Conservation (phyloP, 2,329 filamentous ascomycete species). For the Malbranchea zuffiana region DNA sequence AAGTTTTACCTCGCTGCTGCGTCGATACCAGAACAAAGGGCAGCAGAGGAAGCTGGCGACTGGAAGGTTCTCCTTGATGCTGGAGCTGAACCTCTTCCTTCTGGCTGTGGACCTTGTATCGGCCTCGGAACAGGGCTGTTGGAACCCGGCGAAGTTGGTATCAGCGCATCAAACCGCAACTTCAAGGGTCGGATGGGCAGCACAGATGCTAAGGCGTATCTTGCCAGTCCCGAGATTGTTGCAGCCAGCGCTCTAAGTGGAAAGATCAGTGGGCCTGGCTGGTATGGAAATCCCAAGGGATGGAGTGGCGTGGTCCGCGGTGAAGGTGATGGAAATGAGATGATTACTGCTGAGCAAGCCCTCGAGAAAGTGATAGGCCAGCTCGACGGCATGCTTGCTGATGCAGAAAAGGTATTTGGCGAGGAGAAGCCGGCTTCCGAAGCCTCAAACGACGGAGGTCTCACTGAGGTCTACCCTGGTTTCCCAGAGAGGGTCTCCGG, state of each 20-base stretch:
- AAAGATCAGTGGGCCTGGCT: slow-evolving; percentile 54
- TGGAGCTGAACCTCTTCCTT: slow-evolving; percentile 59
- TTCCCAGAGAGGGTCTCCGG: slow-evolving; percentile 76
- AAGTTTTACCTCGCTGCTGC: slow-evolving; percentile 86
- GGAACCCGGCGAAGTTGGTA: slow-evolving; percentile 75
- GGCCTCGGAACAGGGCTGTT: slow-evolving; percentile 70
- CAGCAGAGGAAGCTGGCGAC: slow-evolving; percentile 68
- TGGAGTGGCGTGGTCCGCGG: slow-evolving; percentile 53
- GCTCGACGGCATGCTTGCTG: slow-evolving; percentile 45
- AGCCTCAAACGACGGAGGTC: slow-evolving; percentile 2
- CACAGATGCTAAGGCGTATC: slow-evolving; percentile 68
- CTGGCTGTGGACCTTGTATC: slow-evolving; percentile 77
- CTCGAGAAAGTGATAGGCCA: slow-evolving; percentile 61
- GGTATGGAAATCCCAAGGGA: slow-evolving; percentile 61
- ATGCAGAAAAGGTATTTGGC: slow-evolving; percentile 11
- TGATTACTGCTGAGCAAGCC: slow-evolving; percentile 56
- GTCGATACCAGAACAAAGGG: slow-evolving; percentile 62
- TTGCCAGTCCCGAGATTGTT: slow-evolving; percentile 81
- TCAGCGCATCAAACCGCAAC: slow-evolving; percentile 74
- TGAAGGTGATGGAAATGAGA: slow-evolving; percentile 60
- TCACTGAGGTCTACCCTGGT: slow-evolving; percentile 68
- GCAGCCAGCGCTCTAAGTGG: slow-evolving; percentile 68
- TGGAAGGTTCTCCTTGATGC: slow-evolving; percentile 76
- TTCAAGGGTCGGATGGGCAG: slow-evolving; percentile 87
- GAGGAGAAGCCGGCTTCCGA: slow-evolving; percentile 4